Evolutionary conservation across 2,329 filamentous ascomycete species (phyloP).

Genomic region (Scytalidium lignicola): DNA sequence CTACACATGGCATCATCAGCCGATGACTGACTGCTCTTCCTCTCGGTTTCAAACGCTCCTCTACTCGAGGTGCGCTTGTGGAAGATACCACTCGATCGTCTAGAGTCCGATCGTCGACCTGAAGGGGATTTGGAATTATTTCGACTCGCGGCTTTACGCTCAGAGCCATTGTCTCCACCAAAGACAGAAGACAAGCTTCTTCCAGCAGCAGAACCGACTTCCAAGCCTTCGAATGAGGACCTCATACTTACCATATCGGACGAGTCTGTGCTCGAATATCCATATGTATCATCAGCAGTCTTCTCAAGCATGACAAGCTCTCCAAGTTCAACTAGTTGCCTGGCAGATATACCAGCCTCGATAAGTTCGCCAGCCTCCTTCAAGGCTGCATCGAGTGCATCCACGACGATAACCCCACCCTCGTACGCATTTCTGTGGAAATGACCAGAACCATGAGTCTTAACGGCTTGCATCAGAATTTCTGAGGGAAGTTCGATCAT

Average conservation of each 20-base stretch:
- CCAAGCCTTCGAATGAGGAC: not conserved
- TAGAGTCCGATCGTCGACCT: not conserved
- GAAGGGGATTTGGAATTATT: not conserved
- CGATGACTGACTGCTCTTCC: constrained; percentile 3
- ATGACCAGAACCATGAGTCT: constrained; percentile 44
- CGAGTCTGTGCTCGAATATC: constrained; percentile 16
- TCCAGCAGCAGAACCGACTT: constrained; percentile 5
- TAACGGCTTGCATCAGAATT: constrained; percentile 59
- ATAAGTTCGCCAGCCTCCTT: constrained; percentile 85
- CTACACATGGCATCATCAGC: constrained; percentile 7
- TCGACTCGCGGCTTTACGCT: not conserved
- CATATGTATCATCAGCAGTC: constrained; percentile 26
- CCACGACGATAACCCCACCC: constrained; percentile 64
- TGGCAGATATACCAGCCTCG: constrained; percentile 65
- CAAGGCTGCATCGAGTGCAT: constrained; percentile 73
- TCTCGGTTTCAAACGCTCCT: constrained; percentile 1
- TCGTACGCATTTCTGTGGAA: constrained; percentile 63
- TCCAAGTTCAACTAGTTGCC: constrained; percentile 80
- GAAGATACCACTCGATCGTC: not conserved
- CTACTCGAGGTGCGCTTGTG: not conserved
- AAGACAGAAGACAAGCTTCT: not conserved
- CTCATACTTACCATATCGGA: constrained; percentile 16
- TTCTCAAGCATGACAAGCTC: constrained; percentile 64
- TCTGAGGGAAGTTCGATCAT: constrained; percentile 84
- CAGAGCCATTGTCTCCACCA: not conserved